Conservation (phyloP, 345 rosid species). For the Gossypioides kirkii region DNA sequence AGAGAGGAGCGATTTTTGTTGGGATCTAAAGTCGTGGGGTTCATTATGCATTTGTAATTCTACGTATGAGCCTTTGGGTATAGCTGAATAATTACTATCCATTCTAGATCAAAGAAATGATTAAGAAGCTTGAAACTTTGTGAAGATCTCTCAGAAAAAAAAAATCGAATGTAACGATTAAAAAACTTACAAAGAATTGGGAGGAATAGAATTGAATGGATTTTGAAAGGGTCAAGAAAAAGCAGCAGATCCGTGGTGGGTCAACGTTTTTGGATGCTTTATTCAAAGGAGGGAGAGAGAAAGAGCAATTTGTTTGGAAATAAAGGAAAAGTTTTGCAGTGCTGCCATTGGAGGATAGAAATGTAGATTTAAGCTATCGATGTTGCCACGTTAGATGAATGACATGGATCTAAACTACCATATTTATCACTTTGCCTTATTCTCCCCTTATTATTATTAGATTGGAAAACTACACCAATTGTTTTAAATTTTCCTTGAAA, state of each 20-base stretch:
- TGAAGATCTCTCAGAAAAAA: neutral
- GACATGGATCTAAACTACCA: no score
- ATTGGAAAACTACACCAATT: no score
- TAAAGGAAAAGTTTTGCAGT: neutral
- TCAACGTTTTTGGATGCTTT: conserved; percentile 12
- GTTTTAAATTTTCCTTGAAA: no score
- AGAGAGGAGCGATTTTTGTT: conserved; percentile 31
- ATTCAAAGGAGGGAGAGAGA: neutral
- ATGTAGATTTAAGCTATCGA: no score
- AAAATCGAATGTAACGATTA: neutral
- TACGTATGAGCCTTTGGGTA: conserved; percentile 49
- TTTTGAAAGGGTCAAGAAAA: neutral
- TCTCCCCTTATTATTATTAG: no score
- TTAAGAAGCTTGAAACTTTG: neutral
- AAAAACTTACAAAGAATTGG: neutral
- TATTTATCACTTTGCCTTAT: no score
- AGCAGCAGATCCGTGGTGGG: conserved; percentile 9
- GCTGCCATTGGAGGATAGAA: neutral
- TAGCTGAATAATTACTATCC: conserved; percentile 63
- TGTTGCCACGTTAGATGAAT: no score
- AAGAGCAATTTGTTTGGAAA: neutral
- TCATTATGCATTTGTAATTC: conserved; percentile 51
- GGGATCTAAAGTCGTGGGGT: conserved; percentile 23
- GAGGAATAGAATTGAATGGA: neutral
- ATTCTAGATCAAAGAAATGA: conserved; percentile 21